These are phyloP conservation scores for Ophiocordyceps sinensis DNA, from an alignment of 2,329 filamentous ascomycete species.

Conservation along the genomic window DNA sequence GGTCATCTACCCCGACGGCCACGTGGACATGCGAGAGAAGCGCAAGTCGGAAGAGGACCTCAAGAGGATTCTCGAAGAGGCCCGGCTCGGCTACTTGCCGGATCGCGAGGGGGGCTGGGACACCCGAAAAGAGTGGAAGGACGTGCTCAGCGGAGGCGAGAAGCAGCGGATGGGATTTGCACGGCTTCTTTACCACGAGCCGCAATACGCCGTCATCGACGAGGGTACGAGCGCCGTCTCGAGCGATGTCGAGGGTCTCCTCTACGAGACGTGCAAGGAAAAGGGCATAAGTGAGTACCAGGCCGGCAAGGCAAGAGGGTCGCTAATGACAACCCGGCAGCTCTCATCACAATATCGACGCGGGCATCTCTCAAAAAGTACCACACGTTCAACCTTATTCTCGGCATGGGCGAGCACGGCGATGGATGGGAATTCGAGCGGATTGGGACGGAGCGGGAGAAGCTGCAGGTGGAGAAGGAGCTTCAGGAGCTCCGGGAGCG, in stretches of 20 bases:
- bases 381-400: conserved; percentile 77
- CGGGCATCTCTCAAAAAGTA: conserved; percentile 91
- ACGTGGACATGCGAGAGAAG: conserved; percentile 80
- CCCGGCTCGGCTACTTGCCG: conserved; percentile 75
- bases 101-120: conserved; percentile 94
- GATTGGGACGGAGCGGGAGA: conserved; percentile 87
- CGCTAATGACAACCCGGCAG: conserved; percentile 21
- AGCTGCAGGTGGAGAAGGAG: conserved; percentile 85
- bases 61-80: conserved; percentile 64
- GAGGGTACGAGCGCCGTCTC: conserved; percentile 92
- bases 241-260: conserved; percentile 80
- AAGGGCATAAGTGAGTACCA: conserved; percentile 70
- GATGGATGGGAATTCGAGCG: conserved; percentile 85
- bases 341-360: conserved; percentile 89
- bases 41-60: conserved; percentile 68
- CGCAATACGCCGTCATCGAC: conserved; percentile 84
- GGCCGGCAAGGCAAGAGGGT: neutral
- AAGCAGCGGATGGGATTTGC: conserved; percentile 94
- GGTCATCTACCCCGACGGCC: conserved; percentile 93
- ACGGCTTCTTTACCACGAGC: conserved; percentile 84
- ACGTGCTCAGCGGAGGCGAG: conserved; percentile 91
- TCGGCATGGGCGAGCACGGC: conserved; percentile 68
- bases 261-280: conserved; percentile 89
- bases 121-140: conserved; percentile 95
- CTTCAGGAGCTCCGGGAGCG: conserved; percentile 70